Percentiles rank a stretch among this genome's conserved stretches.
phyloP scores from a whole-genome alignment of 345 rosid species.

The Arabis alpina region DNA sequence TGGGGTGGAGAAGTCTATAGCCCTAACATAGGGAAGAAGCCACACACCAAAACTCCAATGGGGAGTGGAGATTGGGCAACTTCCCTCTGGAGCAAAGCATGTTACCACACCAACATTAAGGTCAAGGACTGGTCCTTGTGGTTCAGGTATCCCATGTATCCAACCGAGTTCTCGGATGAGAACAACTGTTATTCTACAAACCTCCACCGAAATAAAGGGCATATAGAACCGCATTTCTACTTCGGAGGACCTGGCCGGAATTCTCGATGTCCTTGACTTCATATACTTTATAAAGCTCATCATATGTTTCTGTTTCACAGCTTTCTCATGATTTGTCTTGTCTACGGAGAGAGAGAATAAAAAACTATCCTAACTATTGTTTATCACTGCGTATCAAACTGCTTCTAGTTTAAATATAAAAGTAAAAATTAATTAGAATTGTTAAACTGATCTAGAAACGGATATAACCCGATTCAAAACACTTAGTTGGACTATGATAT shows the following conservation, averaged over 20 bases:
- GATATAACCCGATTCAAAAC: too few species aligned
- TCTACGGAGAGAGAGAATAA: too few species aligned
- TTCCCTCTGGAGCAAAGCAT: slow-evolving; percentile 12
- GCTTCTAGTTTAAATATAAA: too few species aligned
- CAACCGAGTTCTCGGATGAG: slow-evolving; percentile 34
- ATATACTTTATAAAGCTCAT: too few species aligned
- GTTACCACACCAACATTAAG: slow-evolving; percentile 43
- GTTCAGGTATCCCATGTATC: slow-evolving; percentile 43
- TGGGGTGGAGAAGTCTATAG: slow-evolving; percentile 67
- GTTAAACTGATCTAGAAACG: too few species aligned
- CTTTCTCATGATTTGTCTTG: too few species aligned
- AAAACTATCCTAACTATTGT: too few species aligned
- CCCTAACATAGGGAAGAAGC: slow-evolving; percentile 42
- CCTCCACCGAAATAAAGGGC: background rate
- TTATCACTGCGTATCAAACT: too few species aligned
- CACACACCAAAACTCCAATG: slow-evolving; percentile 56
- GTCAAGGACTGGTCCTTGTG: slow-evolving; percentile 44
- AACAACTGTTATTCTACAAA: slow-evolving; percentile 34
- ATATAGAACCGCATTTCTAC: slow-evolving; percentile 41
- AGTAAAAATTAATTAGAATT: too few species aligned
- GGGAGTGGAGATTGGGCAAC: slow-evolving; percentile 49
- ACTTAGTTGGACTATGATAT: too few species aligned
- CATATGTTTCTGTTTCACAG: too few species aligned
- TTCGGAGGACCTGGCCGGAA: slow-evolving; percentile 56
- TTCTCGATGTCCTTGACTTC: slow-evolving; percentile 34